Evolutionary conservation across 2,329 filamentous ascomycete genomes (phyloP).

Genomic region (Cadophora sp.): DNA sequence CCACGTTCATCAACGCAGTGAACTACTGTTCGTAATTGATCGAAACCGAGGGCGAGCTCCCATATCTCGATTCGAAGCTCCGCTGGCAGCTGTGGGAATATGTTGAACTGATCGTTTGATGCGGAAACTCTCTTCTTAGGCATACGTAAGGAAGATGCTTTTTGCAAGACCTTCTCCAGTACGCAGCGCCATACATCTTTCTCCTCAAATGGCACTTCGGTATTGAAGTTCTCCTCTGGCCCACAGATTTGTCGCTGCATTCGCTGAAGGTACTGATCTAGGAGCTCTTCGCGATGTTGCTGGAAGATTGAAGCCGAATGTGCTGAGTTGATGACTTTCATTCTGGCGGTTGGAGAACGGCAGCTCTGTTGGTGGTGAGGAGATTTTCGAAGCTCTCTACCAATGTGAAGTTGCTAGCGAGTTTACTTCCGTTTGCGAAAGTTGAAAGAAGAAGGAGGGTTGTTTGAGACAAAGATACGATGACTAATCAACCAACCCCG

Average conservation of each 20-base stretch:
- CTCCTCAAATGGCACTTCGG: neutral
- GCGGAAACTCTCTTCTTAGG: neutral
- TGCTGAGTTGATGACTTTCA: neutral
- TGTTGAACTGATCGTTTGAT: neutral
- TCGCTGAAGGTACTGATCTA: neutral
- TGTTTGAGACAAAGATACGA: no score
- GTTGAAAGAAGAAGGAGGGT: no score
- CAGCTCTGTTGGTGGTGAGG: no score
- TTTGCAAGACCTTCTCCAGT: neutral
- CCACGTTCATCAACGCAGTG: conserved; percentile 1
- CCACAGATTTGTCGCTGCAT: neutral
- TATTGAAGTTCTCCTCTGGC: neutral
- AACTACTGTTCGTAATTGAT: neutral
- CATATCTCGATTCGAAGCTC: neutral
- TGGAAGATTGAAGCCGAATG: neutral
- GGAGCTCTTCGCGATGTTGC: neutral
- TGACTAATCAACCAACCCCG: no score
- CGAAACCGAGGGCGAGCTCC: neutral
- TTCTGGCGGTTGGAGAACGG: neutral
- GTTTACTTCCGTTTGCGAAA: no score
- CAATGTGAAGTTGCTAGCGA: no score
- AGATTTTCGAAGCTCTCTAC: no score
- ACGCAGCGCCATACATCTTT: neutral
- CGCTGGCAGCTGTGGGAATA: neutral
- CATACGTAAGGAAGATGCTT: neutral